Evolutionary conservation across 805 yeast genomes (phyloP), one percentile per base, ranked within the genome.

Genomic region (Debaryomyces tyrocola): DNA sequence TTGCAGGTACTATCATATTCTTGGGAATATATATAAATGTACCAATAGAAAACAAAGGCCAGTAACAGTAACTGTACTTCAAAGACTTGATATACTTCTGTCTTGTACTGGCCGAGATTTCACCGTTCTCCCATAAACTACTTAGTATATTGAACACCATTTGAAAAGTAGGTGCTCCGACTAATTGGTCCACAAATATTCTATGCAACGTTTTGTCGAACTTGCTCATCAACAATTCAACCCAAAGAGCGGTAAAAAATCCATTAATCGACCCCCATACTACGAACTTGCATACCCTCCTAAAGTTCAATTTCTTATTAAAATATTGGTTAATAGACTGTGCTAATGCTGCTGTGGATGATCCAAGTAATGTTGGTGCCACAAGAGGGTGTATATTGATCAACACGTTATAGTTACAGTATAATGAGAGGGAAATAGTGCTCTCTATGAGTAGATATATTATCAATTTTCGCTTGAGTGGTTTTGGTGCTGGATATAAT

Each of bases 251-350:
- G 4, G 83, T 77, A 41, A 82, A 60, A 14, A 73, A 55, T 1
- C 87, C 88, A 58, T 82, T 82, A 39, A 83, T 64, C 10, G 71
- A 60, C 14, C 89, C 89, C 87, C 87, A 83, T 2, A 75, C 57
- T 46, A 72, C 56, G 51, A 83, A 83, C 55, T 83, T 83, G 45
- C 67, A 50, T 41, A 56, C 59, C 31, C 64, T 58, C 46, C 59
- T 60, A 6, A 63, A 48, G 20, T 63, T 63, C 45, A 64, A 62
- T 47, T 68, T 71, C 33, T 54, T 59, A 46, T 62, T 68, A 41
- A 51, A 48, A 45, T 58, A 60, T 54, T 73, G 78, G 51, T 64
- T 70, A 4, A 69, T 40, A 3, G 75, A 66, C 54, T 72, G 77
- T 2, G 77, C 78, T 44, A 71, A 56, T 18, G 70, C 73, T 1